Conservation (phyloP, 352 stramenopile species). For the Pythium sp. region DNA sequence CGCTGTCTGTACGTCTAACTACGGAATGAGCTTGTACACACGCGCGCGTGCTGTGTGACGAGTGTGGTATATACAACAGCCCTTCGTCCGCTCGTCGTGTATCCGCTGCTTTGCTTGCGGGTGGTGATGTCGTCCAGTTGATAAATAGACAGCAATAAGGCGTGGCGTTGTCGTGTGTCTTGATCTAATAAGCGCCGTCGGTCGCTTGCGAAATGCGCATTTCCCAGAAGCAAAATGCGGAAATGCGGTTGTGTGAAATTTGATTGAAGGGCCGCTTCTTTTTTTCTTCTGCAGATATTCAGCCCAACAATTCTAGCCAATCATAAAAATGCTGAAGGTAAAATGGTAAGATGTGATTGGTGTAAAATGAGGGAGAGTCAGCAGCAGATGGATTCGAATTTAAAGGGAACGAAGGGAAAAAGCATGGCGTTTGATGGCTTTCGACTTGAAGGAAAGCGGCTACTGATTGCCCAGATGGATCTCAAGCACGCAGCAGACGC, state of each 20-base stretch:
- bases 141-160: not conserved
- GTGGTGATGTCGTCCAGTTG: not conserved
- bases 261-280: not conserved
- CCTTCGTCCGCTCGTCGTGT: not conserved
- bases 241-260: not conserved
- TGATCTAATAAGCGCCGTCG: not conserved
- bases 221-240: not conserved
- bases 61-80: not conserved
- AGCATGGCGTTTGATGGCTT: not conserved
- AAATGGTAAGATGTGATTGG: not conserved
- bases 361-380: constrained; percentile 7
- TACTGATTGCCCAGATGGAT: not conserved
- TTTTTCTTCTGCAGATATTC: not conserved
- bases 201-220: not conserved
- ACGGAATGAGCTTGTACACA: not conserved
- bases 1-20: not conserved
- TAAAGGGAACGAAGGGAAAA: not conserved
- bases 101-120: not conserved
- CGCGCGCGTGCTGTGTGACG: not conserved
- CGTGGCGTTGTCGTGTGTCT: not conserved
- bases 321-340: not conserved
- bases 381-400: not conserved
- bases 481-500: not conserved
- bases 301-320: not conserved
- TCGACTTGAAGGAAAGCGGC: not conserved